These are phyloP conservation scores for Acacia melanoxylon DNA, from an alignment of 306 rosid species.

Conservation along the genomic window DNA sequence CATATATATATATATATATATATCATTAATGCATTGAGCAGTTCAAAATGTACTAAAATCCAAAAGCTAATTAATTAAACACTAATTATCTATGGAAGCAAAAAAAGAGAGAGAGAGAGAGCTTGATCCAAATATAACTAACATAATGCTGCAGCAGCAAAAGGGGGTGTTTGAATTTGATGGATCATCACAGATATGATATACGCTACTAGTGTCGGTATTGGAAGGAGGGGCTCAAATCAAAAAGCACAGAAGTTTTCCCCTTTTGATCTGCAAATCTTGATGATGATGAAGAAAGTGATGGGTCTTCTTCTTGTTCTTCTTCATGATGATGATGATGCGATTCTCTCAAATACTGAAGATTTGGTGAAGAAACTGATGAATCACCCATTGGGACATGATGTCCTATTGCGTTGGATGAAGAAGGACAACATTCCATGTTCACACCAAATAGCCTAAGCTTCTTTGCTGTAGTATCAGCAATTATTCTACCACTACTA, in stretches of 20 bases:
- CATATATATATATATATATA: background rate
- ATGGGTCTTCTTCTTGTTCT: conserved; percentile 21
- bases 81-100: conserved; percentile 19
- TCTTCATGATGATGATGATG: background rate
- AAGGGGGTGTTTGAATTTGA: conserved; percentile 14
- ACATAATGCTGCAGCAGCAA: conserved; percentile 26
- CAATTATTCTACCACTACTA: background rate
- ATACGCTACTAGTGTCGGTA: background rate
- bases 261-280: conserved; percentile 50
- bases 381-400: conserved; percentile 27
- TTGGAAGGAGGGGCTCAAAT: conserved; percentile 56
- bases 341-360: conserved; percentile 35
- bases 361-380: conserved; percentile 21
- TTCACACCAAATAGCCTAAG: conserved; percentile 83
- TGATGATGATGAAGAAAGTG: conserved; percentile 27
- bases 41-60: conserved; percentile 24
- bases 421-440: conserved; percentile 63
- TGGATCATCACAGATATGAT: background rate
- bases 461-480: conserved; percentile 32
- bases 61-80: conserved; percentile 18
- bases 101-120: background rate
- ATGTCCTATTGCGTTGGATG: background rate
- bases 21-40: conserved; percentile 28
- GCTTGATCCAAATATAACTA: background rate
- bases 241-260: conserved; percentile 46